Percentiles rank a stretch among this genome's conserved stretches.
phyloP scores from a whole-genome alignment of 805 yeast species.

The Priceomyces haplophilus region DNA sequence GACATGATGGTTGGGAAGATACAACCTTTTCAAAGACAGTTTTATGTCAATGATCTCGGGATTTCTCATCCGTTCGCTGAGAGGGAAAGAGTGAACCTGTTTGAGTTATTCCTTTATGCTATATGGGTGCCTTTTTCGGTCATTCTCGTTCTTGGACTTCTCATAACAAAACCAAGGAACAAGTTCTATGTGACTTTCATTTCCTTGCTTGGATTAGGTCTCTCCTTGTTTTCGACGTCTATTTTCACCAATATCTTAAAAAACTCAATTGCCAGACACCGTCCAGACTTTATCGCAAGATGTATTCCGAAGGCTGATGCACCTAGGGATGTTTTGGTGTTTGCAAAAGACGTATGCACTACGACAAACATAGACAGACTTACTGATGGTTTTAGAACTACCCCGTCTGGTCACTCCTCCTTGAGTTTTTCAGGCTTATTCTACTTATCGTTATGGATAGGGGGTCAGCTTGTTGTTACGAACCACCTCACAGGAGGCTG shows the following conservation, averaged over 20 bases:
- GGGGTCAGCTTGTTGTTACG: conserved; percentile 57
- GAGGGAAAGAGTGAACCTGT: conserved; percentile 63
- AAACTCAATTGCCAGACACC: conserved; percentile 80
- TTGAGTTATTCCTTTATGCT: conserved; percentile 54
- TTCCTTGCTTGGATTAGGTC: conserved; percentile 61
- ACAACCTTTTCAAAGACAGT: conserved; percentile 74
- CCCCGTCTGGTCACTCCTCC: conserved; percentile 81
- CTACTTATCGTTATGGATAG: conserved; percentile 59
- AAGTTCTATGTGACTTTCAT: conserved; percentile 59
- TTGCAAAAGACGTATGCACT: conserved; percentile 66
- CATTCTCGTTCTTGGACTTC: conserved; percentile 35
- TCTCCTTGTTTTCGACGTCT: conserved; percentile 58
- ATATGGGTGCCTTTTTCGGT: conserved; percentile 46
- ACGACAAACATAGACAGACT: conserved; percentile 41
- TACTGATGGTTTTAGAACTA: conserved; percentile 74
- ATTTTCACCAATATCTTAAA: conserved; percentile 72
- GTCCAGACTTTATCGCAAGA: conserved; percentile 90
- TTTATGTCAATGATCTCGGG: conserved; percentile 69
- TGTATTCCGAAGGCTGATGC: conserved; percentile 67
- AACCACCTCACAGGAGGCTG: conserved; percentile 55
- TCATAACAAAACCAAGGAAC: conserved; percentile 48
- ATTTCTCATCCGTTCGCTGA: conserved; percentile 80
- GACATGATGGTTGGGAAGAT: conserved; percentile 22
- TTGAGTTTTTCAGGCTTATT: conserved; percentile 67
- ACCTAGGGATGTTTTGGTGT: conserved; percentile 51